Base-by-base conservation (phyloP, 2,329 filamentous ascomycete genomes). In the Aspergillus arachidicola region DNA sequence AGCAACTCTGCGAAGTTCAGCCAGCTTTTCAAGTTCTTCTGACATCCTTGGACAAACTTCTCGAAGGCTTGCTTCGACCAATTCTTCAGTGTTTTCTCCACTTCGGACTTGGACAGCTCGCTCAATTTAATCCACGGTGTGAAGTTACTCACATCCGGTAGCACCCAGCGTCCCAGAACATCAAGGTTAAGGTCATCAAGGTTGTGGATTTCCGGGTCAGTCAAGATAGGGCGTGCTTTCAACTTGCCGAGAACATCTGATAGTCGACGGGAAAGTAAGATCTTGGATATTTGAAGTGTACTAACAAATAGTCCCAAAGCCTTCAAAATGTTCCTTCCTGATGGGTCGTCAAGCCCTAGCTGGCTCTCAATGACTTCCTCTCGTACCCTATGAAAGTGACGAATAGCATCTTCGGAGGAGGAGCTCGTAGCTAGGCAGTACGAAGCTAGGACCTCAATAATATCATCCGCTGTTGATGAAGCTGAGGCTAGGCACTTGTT, bases 51-150 rank as follows among this genome's bases (percentile, higher is more conserved):
- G 1, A 91, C 74, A 60, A 93, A 79, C 9, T 84, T 82, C 51
- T 85, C 79, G 21, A 87, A 85, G 1, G 87, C 88, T 57, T 84
- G 83, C 57, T 82, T 82, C 0, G 88, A 87, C 91, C 91, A 94
- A 32, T 74, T 75, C 26, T 83, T 83, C 16, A 92, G 82, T 76
- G 87, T 87, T 2, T 87, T 84, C 48, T 84, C 83, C 0, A 87
- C 86, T 64, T 88, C 84, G 28, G 81, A 78, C 23, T 85, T 86
- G 28, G 88, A 85, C 5, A 92, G 77, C 68, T 95, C 91, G 68
- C 94, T 92, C 70, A 96, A 89, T 34, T 91, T 88, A 41, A 96
- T 91, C 80, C 93, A 97, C 0, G 94, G 94, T 0, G 89, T 94
- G 73, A 96, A 97, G 67, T 90, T 91, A 54, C 87, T 87, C 48